Conservation (phyloP, 2,329 filamentous ascomycete species). For the Lizonia empirigonia region DNA sequence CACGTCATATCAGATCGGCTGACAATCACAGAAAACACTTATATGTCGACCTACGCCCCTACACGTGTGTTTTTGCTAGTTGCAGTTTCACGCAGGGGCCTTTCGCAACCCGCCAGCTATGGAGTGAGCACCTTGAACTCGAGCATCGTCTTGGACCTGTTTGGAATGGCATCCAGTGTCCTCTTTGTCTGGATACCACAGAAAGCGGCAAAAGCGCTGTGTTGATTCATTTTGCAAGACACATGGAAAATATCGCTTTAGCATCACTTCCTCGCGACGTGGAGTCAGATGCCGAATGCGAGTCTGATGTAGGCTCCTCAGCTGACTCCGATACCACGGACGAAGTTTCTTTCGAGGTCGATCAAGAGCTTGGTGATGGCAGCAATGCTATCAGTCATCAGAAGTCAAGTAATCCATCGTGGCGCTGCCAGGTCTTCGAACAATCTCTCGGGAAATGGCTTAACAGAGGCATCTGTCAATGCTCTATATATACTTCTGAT, state of each 20-base stretch:
- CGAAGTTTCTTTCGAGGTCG: too few relatives aligned
- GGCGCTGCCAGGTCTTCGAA: too few relatives aligned
- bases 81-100: constrained; percentile 20
- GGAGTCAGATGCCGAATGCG: constrained; percentile 24
- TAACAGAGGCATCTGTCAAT: too few relatives aligned
- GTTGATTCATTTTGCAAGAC: constrained; percentile 25
- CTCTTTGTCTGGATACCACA: constrained; percentile 24
- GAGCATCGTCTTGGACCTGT: constrained; percentile 23
- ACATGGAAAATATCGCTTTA: constrained; percentile 35
- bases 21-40: constrained; percentile 27
- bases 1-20: background rate
- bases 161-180: constrained; percentile 24
- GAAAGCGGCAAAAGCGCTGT: constrained; percentile 18
- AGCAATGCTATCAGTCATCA: too few relatives aligned
- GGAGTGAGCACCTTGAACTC: constrained; percentile 26
- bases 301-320: too few relatives aligned
- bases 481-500: too few relatives aligned
- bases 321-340: too few relatives aligned
- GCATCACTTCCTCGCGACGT: constrained; percentile 22
- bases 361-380: too few relatives aligned
- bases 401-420: too few relatives aligned
- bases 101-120: constrained; percentile 21
- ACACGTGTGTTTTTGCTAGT: constrained; percentile 23
- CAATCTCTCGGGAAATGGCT: too few relatives aligned
- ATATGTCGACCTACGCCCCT: constrained; percentile 28